These are phyloP conservation scores for Mytilinidion resinicola DNA, from an alignment of 495 filamentous ascomycete genomes.

Conservation along the genomic window DNA sequence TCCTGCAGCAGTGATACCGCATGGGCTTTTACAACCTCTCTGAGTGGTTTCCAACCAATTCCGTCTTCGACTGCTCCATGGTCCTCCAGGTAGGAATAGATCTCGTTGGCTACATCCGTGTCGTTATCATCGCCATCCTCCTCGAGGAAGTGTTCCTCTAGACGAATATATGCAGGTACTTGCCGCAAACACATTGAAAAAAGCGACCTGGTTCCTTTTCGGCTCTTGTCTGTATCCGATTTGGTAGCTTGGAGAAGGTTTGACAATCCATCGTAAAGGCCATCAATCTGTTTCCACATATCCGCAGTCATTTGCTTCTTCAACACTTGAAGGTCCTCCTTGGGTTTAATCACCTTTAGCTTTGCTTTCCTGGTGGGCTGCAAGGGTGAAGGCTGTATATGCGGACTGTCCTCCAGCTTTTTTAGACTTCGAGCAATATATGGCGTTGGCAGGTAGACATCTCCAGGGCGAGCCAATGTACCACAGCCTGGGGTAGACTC, in stretches of 20 bases:
- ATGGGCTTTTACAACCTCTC: conserved; percentile 21
- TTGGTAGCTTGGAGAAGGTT: conserved; percentile 22
- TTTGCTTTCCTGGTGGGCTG: background rate
- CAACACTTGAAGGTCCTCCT: conserved; percentile 11
- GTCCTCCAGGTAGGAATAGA: conserved; percentile 21
- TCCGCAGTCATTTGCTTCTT: conserved; percentile 22
- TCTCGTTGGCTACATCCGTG: conserved; percentile 17
- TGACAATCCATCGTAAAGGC: conserved; percentile 18
- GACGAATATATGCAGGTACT: conserved; percentile 22
- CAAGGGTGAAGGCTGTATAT: conserved; percentile 16
- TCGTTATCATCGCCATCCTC: conserved; percentile 19
- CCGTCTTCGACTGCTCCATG: conserved; percentile 3
- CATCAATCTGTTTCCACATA: conserved; percentile 13
- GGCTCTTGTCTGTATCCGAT: conserved; percentile 3
- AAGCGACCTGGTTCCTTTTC: conserved; percentile 21
- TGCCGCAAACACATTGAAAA: conserved; percentile 14
- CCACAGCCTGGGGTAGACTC: background rate
- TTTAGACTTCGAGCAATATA: conserved; percentile 11
- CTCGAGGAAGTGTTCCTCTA: conserved; percentile 22
- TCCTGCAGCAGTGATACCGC: conserved; percentile 17
- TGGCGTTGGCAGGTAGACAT: conserved; percentile 20
- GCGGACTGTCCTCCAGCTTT: conserved; percentile 12
- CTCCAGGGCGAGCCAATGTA: conserved; percentile 13
- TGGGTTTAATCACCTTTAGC: conserved; percentile 2
- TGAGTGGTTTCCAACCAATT: conserved; percentile 19